Percentiles rank a stretch among this genome's conserved stretches.
Evolutionary conservation across 148 eudicot species (phyloP).

Genomic region (Silene latifolia): DNA sequence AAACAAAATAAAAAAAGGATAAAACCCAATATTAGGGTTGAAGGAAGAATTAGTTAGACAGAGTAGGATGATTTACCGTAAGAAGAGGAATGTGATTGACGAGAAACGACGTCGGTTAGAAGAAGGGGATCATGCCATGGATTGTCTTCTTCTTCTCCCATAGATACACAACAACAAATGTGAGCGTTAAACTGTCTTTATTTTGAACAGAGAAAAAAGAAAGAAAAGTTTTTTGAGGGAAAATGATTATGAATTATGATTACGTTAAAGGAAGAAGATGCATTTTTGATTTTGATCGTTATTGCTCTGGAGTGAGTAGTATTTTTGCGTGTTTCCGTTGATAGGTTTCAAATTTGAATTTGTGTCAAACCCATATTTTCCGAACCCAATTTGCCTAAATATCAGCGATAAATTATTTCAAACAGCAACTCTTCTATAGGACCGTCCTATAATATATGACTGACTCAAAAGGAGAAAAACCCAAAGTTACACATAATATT

Average conservation of each 20-base stretch:
- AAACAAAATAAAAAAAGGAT: not conserved
- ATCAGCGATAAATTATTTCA: too few relatives aligned
- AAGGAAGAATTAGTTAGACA: not conserved
- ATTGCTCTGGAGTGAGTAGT: not conserved
- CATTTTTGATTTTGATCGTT: constrained; percentile 13
- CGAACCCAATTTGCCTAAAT: too few relatives aligned
- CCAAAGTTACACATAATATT: too few relatives aligned
- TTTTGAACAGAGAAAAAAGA: not conserved
- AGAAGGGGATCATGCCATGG: constrained; percentile 88
- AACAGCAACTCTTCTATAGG: too few relatives aligned
- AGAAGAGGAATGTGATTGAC: constrained; percentile 34
- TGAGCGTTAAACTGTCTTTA: not conserved
- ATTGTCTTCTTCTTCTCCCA: constrained; percentile 47
- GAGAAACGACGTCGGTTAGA: constrained; percentile 68
- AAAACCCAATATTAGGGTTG: constrained; percentile 9
- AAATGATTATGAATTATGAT: constrained; percentile 22
- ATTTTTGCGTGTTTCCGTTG: constrained; percentile 12
- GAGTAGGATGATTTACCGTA: constrained; percentile 24
- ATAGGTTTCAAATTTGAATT: constrained; percentile 18
- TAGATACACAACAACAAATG: constrained; percentile 6
- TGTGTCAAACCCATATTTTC: not conserved
- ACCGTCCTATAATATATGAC: too few relatives aligned
- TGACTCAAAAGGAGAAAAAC: too few relatives aligned
- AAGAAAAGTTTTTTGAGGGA: not conserved
- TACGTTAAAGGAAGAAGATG: constrained; percentile 9